A percentile compares a stretch with the other conserved stretches of the same genome.
Conservation (phyloP, 2,329 filamentous ascomycete genomes). For the Colletotrichum neosansevieriae region DNA sequence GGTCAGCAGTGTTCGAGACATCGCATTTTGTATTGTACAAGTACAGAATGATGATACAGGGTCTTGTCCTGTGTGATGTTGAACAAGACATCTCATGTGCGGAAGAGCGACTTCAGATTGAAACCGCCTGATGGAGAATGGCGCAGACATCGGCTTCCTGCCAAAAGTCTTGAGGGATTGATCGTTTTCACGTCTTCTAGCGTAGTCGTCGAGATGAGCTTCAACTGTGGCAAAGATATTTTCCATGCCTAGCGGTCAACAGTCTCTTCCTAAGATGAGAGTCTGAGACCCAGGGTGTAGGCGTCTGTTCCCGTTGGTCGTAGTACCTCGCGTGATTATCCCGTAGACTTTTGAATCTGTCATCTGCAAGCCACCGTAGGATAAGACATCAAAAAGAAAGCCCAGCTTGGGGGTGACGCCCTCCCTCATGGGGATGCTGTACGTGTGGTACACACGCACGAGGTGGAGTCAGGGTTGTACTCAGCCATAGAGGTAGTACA, state of each 20-base stretch:
- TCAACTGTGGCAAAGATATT: neutral
- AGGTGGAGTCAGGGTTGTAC: conserved; percentile 9
- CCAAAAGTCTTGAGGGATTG: neutral
- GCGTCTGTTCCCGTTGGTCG: conserved; percentile 18
- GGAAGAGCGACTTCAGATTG: too few relatives aligned
- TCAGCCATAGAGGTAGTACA: conserved; percentile 18
- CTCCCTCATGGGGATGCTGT: neutral
- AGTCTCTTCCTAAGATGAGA: neutral
- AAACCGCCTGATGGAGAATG: neutral
- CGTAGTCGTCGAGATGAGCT: too few relatives aligned
- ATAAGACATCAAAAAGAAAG: conserved; percentile 10
- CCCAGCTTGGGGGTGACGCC: neutral
- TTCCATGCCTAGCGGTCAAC: neutral
- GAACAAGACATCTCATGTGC: neutral
- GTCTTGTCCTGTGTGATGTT: conserved; percentile 21
- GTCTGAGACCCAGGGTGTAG: conserved; percentile 5
- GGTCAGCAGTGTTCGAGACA: conserved; percentile 15
- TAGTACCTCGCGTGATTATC: conserved; percentile 27
- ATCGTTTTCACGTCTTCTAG: neutral
- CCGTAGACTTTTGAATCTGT: conserved; percentile 20
- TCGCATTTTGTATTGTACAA: conserved; percentile 23
- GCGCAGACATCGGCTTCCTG: neutral
- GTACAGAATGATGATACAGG: conserved; percentile 27
- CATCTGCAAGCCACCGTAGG: conserved; percentile 24
- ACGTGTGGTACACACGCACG: conserved; percentile 19